Evolutionary conservation across 139 green algal genomes (phyloP), one percentile per base, ranked within the genome.

Genomic region (Pleodorina starrii): DNA sequence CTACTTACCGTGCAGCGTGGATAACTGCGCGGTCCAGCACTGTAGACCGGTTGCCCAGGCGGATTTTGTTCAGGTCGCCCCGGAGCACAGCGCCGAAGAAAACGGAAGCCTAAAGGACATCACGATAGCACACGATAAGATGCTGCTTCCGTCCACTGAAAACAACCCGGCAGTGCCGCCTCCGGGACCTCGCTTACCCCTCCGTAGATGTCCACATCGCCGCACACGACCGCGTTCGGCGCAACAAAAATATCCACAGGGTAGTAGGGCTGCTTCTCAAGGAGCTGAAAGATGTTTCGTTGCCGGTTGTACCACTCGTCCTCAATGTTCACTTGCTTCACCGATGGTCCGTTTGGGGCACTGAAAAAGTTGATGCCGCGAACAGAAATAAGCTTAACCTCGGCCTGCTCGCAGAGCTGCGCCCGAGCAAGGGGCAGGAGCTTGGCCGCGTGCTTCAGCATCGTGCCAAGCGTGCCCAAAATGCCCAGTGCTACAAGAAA

Each of bases 21-120:
- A 99, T 95, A 80, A 99, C 95, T 0, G 94, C 96, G 32, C 93
- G 90, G 89, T 98, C 97, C 60, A 96, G 92, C 14, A 99, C 86
- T 40, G 95, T 96, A 9, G 91, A 93, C 68, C 95, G 95, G 59
- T 92, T 86, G 23, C 94, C 95, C 5, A 99, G 90, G 7, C 89
- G 93, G 75, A 99, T 97, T 51, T 91, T 94, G 91, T 98, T 98
- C 25, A 99, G 89, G 91, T 99, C 97, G 9, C 96, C 97, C 2
- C 97, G 93, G 25, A 99, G 87, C 42, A 99, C 97, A 14, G 90
- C 93, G 19, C 96, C 95, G 86, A 97, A 96, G 94, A 97, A 98
- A 29, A 99, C 91, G 36, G 91, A 95, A 0, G 94, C 95, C 95
- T 98, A 93, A n/a, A 11, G n/a, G 43, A 25, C 4, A 1, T 50